Evolutionary conservation across 169 alveolate species (phyloP), one percentile per base, ranked within the genome.

Genomic region (Eimeria maxima): DNA sequence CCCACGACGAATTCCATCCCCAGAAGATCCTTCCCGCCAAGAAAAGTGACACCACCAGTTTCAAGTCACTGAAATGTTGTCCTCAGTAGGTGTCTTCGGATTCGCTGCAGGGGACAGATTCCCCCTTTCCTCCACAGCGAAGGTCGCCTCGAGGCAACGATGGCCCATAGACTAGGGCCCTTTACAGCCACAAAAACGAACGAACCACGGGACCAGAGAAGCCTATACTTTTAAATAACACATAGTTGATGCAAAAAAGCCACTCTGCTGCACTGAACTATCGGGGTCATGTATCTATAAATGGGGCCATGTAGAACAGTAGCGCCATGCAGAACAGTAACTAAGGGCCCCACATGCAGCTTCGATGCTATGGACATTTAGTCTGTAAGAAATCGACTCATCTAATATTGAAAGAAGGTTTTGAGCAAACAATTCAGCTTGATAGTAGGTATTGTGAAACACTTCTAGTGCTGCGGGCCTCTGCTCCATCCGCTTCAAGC

Each of bases 1-100:
- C 96, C 96, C 20, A 93, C 93, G 24, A 93, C 69, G 74, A 93
- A 80, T 81, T 93, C 96, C 96, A 93, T 93, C 93, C 71, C 76
- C 93, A 53, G 60, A 84, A 84, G 76, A 20, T 67, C 76, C 44
- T 67, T 16, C 6, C 76, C 76, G 27, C 38, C 45, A 0, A 10
- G 45, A 67, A 22, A 3, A n/a, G 76, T n/a, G 38, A 13, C 76
- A 27, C 76, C 45, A 27, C 76, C 76, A 5, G 10, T 67, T 67
- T 27, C 45, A 8, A 67, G 45, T 27, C 76, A 6, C 42, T 8
- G 10, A 67, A 1, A 67, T 0, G 45, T 13, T 67, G 27, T 24
- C 44, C 76, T 8, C 76, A 1, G 20, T 8, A 67, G 14, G 10
- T 22, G 10, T n/a, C 16, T 67, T 33, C 38, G 38, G 38, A 33